A percentile compares a stretch with the other conserved stretches of the same genome.
These are phyloP conservation scores for Yarrowia hollandica DNA, from an alignment of 805 yeast species.

Conservation along the genomic window DNA sequence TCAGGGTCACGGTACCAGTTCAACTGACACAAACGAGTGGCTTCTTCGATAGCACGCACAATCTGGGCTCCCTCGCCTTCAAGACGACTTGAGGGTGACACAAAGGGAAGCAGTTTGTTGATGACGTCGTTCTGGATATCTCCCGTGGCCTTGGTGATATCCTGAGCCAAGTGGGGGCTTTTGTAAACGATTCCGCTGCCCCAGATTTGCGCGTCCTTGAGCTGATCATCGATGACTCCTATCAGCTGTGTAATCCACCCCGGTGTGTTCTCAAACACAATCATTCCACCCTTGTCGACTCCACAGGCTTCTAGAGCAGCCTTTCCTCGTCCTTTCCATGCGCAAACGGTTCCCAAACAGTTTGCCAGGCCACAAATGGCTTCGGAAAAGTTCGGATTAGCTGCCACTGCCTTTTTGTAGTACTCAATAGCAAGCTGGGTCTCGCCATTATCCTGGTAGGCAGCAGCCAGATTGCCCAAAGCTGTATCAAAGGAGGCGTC, in stretches of 20 bases:
- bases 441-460: conserved; percentile 40
- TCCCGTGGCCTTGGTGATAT: neutral
- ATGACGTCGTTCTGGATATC: neutral
- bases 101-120: neutral
- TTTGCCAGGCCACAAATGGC: conserved; percentile 41
- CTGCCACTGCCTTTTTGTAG: conserved; percentile 39
- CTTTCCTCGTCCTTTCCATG: conserved; percentile 41
- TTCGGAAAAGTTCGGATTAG: conserved; percentile 39
- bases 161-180: neutral
- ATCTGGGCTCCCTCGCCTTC: neutral
- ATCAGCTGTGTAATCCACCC: conserved; percentile 4
- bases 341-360: conserved; percentile 39
- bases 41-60: neutral
- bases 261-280: conserved; percentile 29
- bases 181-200: neutral
- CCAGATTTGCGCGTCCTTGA: neutral
- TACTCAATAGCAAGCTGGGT: conserved; percentile 39
- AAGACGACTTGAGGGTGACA: neutral
- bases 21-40: neutral
- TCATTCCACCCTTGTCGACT: conserved; percentile 36
- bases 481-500: conserved; percentile 41
- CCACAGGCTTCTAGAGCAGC: conserved; percentile 36
- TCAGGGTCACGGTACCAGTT: neutral
- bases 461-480: conserved; percentile 40
- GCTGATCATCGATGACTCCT: neutral